Evolutionary conservation across 2,329 filamentous ascomycete species (phyloP).

Genomic region (Colletotrichum spinosum): DNA sequence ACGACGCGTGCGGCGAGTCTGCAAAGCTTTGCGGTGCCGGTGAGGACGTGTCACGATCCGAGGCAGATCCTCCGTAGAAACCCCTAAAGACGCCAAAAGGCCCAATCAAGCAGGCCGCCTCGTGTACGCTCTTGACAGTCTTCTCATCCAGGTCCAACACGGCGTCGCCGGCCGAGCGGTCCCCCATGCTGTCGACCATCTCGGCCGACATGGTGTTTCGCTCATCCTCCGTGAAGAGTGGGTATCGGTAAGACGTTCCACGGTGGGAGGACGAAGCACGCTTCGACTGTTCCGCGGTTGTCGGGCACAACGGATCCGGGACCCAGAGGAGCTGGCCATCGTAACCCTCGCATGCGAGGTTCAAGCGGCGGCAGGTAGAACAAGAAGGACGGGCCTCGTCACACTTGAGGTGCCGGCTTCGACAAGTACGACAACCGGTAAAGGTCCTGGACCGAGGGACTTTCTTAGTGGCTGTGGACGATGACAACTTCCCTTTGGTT

Average conservation of each 20-base stretch:
- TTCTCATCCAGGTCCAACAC: slow-evolving; percentile 42
- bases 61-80: neutral
- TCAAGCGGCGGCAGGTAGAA: slow-evolving; percentile 49
- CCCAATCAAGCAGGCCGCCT: slow-evolving; percentile 23
- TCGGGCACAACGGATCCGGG: slow-evolving; percentile 41
- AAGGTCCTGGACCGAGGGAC: slow-evolving; percentile 42
- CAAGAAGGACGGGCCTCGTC: slow-evolving; percentile 56
- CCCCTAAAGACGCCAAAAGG: slow-evolving; percentile 38
- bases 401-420: slow-evolving; percentile 56
- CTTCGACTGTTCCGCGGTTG: slow-evolving; percentile 1
- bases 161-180: slow-evolving; percentile 39
- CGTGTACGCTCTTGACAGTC: slow-evolving; percentile 4
- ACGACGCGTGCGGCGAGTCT: neutral
- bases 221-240: slow-evolving; percentile 53
- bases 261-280: slow-evolving; percentile 24
- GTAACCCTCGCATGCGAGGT: slow-evolving; percentile 53
- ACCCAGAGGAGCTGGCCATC: slow-evolving; percentile 49
- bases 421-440: slow-evolving; percentile 49
- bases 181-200: slow-evolving; percentile 47
- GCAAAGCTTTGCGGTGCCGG: neutral
- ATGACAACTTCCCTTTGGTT: neutral
- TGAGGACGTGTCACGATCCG: neutral
- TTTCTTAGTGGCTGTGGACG: slow-evolving; percentile 6
- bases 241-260: slow-evolving; percentile 51
- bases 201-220: slow-evolving; percentile 48